Conservation (phyloP, 2,329 filamentous ascomycete genomes). For the Chaetothyriales sp. region DNA sequence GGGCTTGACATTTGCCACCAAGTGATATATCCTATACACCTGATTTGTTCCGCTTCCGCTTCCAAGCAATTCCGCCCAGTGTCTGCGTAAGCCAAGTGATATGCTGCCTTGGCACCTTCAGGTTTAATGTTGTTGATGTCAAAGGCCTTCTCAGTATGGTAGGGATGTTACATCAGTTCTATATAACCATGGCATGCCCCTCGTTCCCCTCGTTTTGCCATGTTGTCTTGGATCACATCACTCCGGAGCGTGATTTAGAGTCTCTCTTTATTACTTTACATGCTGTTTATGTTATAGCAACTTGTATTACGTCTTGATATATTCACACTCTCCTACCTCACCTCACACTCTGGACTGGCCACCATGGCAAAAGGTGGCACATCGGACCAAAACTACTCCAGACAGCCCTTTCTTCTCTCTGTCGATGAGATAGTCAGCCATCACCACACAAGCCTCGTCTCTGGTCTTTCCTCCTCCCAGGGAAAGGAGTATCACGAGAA, state of each 20-base stretch:
- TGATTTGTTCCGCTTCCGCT: neutral
- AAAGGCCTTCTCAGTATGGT: neutral
- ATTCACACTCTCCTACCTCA: neutral
- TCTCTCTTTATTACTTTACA: neutral
- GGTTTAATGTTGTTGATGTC: neutral
- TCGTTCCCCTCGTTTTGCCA: neutral
- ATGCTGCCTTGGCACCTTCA: neutral
- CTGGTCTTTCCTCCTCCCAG: slow-evolving; percentile 33
- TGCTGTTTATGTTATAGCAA: neutral
- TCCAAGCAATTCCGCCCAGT: neutral
- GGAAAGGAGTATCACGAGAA: slow-evolving; percentile 32
- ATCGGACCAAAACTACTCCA: slow-evolving; percentile 20
- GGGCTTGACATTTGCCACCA: too few species aligned
- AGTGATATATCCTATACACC: neutral
- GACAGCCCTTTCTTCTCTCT: slow-evolving; percentile 24
- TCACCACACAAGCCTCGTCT: slow-evolving; percentile 34
- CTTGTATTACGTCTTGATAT: neutral
- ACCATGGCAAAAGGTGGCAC: slow-evolving; percentile 12
- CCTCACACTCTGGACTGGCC: neutral
- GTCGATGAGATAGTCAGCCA: slow-evolving; percentile 29
- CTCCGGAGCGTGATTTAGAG: neutral
- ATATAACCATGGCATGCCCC: neutral
- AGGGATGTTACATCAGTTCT: neutral
- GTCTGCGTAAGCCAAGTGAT: neutral
- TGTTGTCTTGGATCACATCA: neutral